Evolutionary conservation across 306 rosid species (phyloP).

Genomic region (Crataegus laevigata): DNA sequence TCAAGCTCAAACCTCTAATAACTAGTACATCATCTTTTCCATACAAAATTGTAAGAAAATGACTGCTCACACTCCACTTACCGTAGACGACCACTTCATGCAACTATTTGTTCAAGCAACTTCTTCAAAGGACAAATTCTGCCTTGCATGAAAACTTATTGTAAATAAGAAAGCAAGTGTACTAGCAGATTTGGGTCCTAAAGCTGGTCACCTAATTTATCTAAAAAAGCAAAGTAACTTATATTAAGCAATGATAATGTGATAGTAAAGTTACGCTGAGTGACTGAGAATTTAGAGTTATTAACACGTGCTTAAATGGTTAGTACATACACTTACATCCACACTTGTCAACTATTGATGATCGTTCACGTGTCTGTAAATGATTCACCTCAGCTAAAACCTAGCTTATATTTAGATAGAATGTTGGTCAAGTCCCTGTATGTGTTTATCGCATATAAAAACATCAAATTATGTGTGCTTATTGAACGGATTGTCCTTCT

Average conservation of each 20-base stretch:
- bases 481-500: too few relatives aligned
- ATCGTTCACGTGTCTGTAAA: neutral
- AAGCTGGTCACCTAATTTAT: neutral
- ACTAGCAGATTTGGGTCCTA: neutral
- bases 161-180: neutral
- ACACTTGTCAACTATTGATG: neutral
- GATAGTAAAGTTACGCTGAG: neutral
- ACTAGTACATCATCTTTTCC: neutral
- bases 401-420: neutral
- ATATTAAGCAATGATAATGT: neutral
- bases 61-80: neutral
- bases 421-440: neutral
- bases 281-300: neutral
- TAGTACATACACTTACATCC: neutral
- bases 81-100: neutral
- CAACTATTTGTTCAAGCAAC: neutral
- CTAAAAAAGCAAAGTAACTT: neutral
- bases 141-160: neutral
- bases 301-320: neutral
- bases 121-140: neutral
- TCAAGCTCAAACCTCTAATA: neutral
- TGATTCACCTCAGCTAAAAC: neutral
- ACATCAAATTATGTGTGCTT: too few relatives aligned
- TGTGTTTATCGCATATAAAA: too few relatives aligned
- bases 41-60: neutral